Conservation (phyloP, 352 stramenopile species). For the Pythium aphanidermatum region DNA sequence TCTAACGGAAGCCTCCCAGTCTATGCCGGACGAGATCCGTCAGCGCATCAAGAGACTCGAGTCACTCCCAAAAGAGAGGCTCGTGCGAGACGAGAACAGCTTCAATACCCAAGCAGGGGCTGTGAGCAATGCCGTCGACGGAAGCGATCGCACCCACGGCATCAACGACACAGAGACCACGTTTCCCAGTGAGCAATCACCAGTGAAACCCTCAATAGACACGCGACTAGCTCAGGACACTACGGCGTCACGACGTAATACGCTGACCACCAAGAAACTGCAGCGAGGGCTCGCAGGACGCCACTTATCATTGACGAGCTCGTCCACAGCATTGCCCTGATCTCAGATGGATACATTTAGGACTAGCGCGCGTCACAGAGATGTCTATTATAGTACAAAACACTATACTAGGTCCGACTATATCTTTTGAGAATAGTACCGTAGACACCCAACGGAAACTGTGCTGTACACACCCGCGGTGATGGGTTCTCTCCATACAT, state of each 20-base stretch:
- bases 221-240: no score
- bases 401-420: no score
- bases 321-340: conserved; percentile 4
- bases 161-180: not conserved
- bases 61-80: conserved; percentile 38
- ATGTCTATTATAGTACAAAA: no score
- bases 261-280: conserved; percentile 21
- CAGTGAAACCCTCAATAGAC: no score
- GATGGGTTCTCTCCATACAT: no score
- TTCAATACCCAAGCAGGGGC: not conserved
- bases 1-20: conserved; percentile 47
- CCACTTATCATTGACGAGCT: conserved; percentile 20
- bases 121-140: not conserved
- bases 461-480: no score
- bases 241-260: not conserved
- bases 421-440: no score
- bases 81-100: conserved; percentile 37
- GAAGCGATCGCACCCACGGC: not conserved
- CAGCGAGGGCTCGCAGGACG: conserved; percentile 26
- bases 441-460: no score
- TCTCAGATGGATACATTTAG: not conserved
- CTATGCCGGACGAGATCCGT: conserved; percentile 37
- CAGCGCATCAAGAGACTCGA: conserved; percentile 39
- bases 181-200: no score
- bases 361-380: conserved; percentile 7